Evolutionary conservation across 176 grass and related monocot genomes (phyloP).

Genomic region (Zizania latifolia): DNA sequence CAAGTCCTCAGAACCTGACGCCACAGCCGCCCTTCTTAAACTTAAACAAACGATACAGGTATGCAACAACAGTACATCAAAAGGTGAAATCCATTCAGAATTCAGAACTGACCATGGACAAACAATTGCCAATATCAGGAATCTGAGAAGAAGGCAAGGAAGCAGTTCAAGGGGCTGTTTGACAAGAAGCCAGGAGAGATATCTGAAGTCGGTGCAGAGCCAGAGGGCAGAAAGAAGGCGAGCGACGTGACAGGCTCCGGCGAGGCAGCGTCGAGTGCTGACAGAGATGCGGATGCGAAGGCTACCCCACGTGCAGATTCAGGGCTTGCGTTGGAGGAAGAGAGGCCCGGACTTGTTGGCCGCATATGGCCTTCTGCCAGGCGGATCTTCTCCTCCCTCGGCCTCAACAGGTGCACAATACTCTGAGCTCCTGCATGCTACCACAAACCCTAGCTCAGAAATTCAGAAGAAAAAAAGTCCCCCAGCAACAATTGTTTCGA

Average conservation of each 20-base stretch:
- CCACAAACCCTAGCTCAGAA: neutral
- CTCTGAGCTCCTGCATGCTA: constrained; percentile 36
- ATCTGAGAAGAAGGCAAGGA: constrained; percentile 69
- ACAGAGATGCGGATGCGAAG: constrained; percentile 18
- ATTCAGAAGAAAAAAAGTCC: neutral
- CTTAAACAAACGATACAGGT: constrained; percentile 86
- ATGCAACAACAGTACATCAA: neutral
- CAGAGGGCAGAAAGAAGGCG: constrained; percentile 2
- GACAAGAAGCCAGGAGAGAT: constrained; percentile 97
- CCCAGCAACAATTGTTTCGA: no score
- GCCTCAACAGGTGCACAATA: constrained; percentile 75
- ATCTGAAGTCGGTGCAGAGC: constrained; percentile 43
- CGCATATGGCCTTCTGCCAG: constrained; percentile 58
- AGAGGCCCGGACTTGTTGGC: constrained; percentile 48
- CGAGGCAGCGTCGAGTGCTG: constrained; percentile 9
- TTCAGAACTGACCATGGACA: neutral
- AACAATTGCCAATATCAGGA: constrained; percentile 42
- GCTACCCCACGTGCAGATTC: neutral
- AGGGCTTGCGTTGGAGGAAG: constrained; percentile 47
- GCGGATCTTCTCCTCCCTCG: constrained; percentile 60
- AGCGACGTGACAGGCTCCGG: neutral
- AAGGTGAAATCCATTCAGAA: neutral
- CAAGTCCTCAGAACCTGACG: constrained; percentile 77
- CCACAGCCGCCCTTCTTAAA: constrained; percentile 69
- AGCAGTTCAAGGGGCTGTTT: constrained; percentile 98